Base-by-base conservation (phyloP, 1,139 yeast genomes). In the Debaryomyces singareniensis region DNA sequence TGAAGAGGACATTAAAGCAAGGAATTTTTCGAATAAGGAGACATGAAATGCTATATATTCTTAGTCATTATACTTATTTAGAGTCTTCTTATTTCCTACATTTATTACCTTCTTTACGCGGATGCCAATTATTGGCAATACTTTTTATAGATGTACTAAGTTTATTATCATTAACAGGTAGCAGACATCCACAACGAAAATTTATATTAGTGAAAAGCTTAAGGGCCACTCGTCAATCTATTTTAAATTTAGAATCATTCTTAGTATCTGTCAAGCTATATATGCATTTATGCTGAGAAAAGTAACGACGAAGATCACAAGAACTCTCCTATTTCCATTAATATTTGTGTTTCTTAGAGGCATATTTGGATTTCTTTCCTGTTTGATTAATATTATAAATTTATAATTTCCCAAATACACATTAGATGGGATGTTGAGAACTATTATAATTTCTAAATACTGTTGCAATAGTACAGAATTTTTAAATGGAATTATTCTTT, bases 381-480 rank as follows among this genome's bases (percentile, higher is more conserved):
- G 56, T 29, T 57, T 42, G 35, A 39, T 58, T 25, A 29, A 35
- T 11, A 39, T 45, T 15, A 58, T 60, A 64, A 49, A 58, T 40
- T 56, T 41, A 33, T 36, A 45, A 25, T 33, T 53, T 20, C 23
- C 43, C n/a, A 61, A 61, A 39, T 61, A 61, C 35, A 32, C 43
- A 4, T 35, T 31, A 10, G 34, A 29, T 5, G 55, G 53, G 0
- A 35, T 49, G 10, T 41, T 44, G 13, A 24, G 39, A 7, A 26
- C 36, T 10, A 48, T 59, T 33, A 49, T 60, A 4, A 43, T 49
- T 6, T 57, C 45, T 33, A 68, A 62, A 37, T 60, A 61, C 32
- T 51, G 52, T n/a, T 42, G 60, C 3, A 54, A 62, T 2, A 43
- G 60, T 7, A 61, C 55, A 65, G 68, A 61, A 35, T 58, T 55